Evolutionary conservation across 2,329 filamentous ascomycete species (phyloP).

Genomic region (Neurospora sp.): DNA sequence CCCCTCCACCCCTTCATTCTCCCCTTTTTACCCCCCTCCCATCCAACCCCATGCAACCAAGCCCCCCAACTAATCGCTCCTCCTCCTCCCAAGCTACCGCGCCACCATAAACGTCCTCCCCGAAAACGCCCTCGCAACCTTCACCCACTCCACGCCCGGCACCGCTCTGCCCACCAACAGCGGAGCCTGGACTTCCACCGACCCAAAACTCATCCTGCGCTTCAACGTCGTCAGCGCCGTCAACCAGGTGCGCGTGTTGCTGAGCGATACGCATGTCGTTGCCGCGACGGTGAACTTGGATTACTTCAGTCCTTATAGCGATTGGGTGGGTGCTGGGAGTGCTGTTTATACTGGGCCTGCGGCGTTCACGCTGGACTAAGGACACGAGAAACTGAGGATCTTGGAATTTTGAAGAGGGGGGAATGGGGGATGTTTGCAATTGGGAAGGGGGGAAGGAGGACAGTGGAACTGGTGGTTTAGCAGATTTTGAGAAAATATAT

Average conservation of each 20-base stretch:
- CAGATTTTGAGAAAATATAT: not conserved
- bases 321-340: not conserved
- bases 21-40: no score
- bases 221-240: not conserved
- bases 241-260: not conserved
- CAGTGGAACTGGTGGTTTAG: not conserved
- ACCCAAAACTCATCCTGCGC: not conserved
- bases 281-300: not conserved
- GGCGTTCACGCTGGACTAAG: not conserved
- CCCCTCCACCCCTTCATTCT: no score
- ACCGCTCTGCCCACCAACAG: conserved; percentile 2
- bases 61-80: not conserved
- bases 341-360: not conserved
- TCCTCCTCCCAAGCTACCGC: not conserved
- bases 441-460: not conserved
- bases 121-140: conserved; percentile 1
- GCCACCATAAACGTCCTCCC: conserved; percentile 1
- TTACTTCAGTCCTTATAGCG: not conserved
- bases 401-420: no score
- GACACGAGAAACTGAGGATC: no score
- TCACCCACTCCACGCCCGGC: conserved; percentile 3
- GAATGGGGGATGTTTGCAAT: no score
- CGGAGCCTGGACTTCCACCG: conserved; percentile 1
- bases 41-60: not conserved
- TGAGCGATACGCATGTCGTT: not conserved